Evolutionary conservation across 202 grass and related monocot genomes (phyloP), one percentile per base, ranked within the genome.

Genomic region (Bolboschoenoplectus hybrid): DNA sequence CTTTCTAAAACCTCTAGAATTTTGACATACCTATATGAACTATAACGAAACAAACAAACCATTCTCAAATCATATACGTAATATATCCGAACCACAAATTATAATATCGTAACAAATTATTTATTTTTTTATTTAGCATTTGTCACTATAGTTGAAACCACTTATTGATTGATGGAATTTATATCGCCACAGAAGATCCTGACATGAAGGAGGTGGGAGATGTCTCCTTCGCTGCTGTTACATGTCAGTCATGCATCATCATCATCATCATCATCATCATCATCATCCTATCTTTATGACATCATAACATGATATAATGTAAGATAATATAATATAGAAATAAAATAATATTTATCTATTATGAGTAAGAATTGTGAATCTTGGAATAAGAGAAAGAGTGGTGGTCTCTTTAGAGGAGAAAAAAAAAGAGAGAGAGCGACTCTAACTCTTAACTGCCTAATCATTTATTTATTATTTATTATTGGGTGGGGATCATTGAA

Each of bases 141-240:
- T 49, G 0, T 49, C 46, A 49, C 50, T 52, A 52, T 10, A 52
- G 9, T 10, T 52, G 9, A 52, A 10, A 52, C 11, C 50, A 52
- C 50, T 56, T 56, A 56, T 16, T 63, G 61, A 63, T 63, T 5
- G 7, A 32, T 7, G 2, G 19, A 75, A 52, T 75, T 51, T 11
- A 0, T 12, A n/a, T 32, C 1, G 72, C 11, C 46, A 52, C 47
- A 6, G 72, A 53, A 52, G 11, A 75, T 75, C 72, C 11, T 34
- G 4, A 6, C 43, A 36, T 1, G 5, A 12, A 17, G 5, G 36
- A 14, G 66, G 3, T 10, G 16, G 17, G 16, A 16, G 72, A 67
- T 4, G 72, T 75, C 72, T 39, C 2, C 51, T 77, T 78, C 74
- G 34, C 7, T 57, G 35, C 52, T 78, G 74, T 38, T 78, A 58